Percentiles rank a stretch among this genome's conserved stretches.
These are phyloP conservation scores for Luffa aegyptiaca DNA, from an alignment of 306 rosid species.

Conservation along the genomic window DNA sequence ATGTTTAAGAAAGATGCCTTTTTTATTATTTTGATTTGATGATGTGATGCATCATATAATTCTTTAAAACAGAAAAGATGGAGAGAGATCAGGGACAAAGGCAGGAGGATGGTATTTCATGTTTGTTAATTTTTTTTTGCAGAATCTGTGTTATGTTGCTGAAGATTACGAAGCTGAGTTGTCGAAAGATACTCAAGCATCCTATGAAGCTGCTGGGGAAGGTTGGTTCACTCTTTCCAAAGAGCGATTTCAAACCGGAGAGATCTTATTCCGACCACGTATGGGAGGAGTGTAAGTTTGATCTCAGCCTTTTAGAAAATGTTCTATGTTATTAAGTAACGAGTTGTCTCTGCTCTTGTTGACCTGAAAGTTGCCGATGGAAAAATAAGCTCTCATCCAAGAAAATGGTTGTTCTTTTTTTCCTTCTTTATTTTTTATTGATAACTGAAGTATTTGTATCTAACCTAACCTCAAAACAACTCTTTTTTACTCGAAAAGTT, in stretches of 20 bases:
- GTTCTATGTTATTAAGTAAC: background rate
- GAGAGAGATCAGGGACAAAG: background rate
- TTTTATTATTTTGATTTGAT: background rate
- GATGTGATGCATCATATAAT: background rate
- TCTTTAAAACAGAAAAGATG: background rate
- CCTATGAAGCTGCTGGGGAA: conserved; percentile 52
- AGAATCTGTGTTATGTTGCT: conserved; percentile 84
- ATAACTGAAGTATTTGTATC: background rate
- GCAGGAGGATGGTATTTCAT: conserved; percentile 4
- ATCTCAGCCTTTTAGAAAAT: background rate
- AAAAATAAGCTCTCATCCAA: background rate
- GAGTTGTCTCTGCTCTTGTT: background rate
- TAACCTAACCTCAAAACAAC: background rate
- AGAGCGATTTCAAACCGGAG: conserved; percentile 88
- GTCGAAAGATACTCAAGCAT: conserved; percentile 49
- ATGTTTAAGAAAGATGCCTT: background rate
- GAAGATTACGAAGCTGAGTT: conserved; percentile 82
- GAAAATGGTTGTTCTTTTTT: too few species aligned
- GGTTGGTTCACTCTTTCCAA: conserved; percentile 70
- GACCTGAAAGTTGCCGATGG: background rate
- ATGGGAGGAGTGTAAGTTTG: conserved; percentile 73
- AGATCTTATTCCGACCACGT: conserved; percentile 71
- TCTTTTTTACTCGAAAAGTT: background rate
- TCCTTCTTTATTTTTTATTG: background rate
- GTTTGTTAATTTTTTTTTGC: conserved; percentile 17